A percentile compares a stretch with the other conserved stretches of the same genome.
Conservation (phyloP, 345 rosid genomes). For the rapeseed (Brassica napus) region Da-Ae NC_063445.1:21230501-21231000, state of each 20-base stretch:
- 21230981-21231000: constrained; percentile 30
- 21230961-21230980: constrained; percentile 1
- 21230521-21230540: too few relatives aligned
- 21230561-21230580: too few relatives aligned
- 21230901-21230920: constrained; percentile 15
- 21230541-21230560: too few relatives aligned
- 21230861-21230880: not conserved
- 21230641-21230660: too few relatives aligned
- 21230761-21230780: not conserved
- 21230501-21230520: too few relatives aligned
- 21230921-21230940: constrained; percentile 28
- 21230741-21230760: not conserved
- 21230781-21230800: not conserved
- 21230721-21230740: not conserved
- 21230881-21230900: constrained; percentile 13
- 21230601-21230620: not conserved
- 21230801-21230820: constrained; percentile 10
- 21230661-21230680: too few relatives aligned
- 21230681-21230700: too few relatives aligned
- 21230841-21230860: constrained; percentile 22
- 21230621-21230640: not conserved
- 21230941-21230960: constrained; percentile 32
- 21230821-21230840: constrained; percentile 19
- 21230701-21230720: not conserved
- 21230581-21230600: not conserved